Evolutionary conservation across 345 rosid genomes (phyloP).

Genomic region (Punica granatum): DNA sequence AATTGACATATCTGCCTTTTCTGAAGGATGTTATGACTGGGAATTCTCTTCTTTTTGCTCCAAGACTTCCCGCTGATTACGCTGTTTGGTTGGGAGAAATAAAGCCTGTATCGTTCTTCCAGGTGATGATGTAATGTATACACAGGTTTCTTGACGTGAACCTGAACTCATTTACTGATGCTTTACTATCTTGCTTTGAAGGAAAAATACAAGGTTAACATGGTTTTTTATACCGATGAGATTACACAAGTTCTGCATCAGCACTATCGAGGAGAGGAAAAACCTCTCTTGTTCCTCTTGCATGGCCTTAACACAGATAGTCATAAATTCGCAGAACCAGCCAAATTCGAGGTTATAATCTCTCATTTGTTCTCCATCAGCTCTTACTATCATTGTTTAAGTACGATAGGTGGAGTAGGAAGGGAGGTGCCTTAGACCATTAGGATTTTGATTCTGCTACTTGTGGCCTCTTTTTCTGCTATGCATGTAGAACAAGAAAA

Average conservation of each 20-base stretch:
- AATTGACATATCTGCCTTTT: not conserved
- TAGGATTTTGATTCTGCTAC: not conserved
- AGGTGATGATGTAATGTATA: slow-evolving; percentile 32
- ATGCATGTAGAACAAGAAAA: not conserved
- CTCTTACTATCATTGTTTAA: not conserved
- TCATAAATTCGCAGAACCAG: slow-evolving; percentile 70
- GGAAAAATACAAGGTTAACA: slow-evolving; percentile 70
- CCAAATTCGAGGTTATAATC: slow-evolving; percentile 61
- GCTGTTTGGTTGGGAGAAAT: slow-evolving; percentile 95
- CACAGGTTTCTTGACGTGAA: slow-evolving; percentile 7
- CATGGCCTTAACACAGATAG: slow-evolving; percentile 91
- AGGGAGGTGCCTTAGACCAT: too few species aligned
- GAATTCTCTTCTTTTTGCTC: slow-evolving; percentile 70
- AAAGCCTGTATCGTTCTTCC: slow-evolving; percentile 48
- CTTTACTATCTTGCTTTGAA: slow-evolving; percentile 24
- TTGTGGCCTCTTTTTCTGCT: not conserved
- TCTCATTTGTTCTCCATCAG: slow-evolving; percentile 10
- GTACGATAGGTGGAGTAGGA: not conserved
- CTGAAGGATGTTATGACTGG: slow-evolving; percentile 77
- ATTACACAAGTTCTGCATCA: slow-evolving; percentile 45
- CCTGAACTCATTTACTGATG: slow-evolving; percentile 1
- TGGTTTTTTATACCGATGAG: slow-evolving; percentile 64
- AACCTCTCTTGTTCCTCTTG: slow-evolving; percentile 63
- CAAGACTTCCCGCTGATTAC: slow-evolving; percentile 70
- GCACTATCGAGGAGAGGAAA: slow-evolving; percentile 44